Conservation (phyloP, 495 filamentous ascomycete species). For the Lasiosphaeria miniovina region DNA sequence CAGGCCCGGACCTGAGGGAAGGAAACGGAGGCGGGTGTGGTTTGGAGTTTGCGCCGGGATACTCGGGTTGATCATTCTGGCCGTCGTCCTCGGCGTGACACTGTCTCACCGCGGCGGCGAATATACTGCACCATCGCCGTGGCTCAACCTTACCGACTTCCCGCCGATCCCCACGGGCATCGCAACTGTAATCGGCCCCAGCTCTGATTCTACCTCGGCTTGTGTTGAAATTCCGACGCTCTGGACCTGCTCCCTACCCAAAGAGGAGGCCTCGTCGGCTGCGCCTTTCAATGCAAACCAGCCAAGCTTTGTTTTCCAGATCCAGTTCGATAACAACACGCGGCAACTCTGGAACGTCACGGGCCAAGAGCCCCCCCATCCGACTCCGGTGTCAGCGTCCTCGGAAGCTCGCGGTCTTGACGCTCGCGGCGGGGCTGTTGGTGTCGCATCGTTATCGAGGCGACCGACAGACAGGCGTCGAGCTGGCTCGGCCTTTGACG, state of each 20-base stretch:
- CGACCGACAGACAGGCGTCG: slow-evolving; percentile 3
- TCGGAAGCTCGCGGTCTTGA: slow-evolving; percentile 13
- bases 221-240: slow-evolving; percentile 67
- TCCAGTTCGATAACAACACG: slow-evolving; percentile 73
- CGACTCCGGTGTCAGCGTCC: slow-evolving; percentile 16
- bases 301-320: slow-evolving; percentile 76
- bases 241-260: slow-evolving; percentile 82
- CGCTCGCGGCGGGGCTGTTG: slow-evolving; percentile 11
- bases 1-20: slow-evolving; percentile 58
- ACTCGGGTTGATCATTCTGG: slow-evolving; percentile 56
- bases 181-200: slow-evolving; percentile 67
- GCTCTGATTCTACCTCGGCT: slow-evolving; percentile 52
- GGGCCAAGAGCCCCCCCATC: slow-evolving; percentile 29
- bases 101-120: slow-evolving; percentile 49
- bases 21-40: slow-evolving; percentile 62
- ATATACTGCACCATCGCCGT: slow-evolving; percentile 42
- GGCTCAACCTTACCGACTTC: slow-evolving; percentile 81
- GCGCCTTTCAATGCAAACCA: slow-evolving; percentile 59
- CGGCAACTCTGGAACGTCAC: slow-evolving; percentile 43
- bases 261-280: slow-evolving; percentile 62
- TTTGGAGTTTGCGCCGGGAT: slow-evolving; percentile 51
- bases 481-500: slow-evolving; percentile 7
- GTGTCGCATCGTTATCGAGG: slow-evolving; percentile 14
- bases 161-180: slow-evolving; percentile 84
- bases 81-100: slow-evolving; percentile 57